Evolutionary conservation across 1,284 basidiomycete genomes (phyloP).

Genomic region (Xerocomus minutiporus): DNA sequence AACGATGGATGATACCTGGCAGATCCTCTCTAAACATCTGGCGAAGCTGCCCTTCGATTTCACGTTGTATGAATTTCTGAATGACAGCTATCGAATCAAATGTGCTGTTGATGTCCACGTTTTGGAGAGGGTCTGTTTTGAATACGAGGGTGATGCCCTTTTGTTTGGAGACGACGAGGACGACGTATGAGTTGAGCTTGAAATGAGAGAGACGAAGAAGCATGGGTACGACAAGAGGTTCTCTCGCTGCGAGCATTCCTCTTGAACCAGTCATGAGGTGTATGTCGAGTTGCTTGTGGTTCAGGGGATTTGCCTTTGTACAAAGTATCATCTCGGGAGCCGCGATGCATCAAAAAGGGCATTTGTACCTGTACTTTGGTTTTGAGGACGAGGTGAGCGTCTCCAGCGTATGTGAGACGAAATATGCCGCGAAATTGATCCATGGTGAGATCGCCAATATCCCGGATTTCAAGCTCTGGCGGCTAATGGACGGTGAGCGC

Average conservation of each 20-base stretch:
- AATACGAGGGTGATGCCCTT: conserved; percentile 99
- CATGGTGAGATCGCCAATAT: conserved; percentile 94
- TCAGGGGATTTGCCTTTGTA: conserved; percentile 86
- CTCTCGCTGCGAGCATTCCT: conserved; percentile 88
- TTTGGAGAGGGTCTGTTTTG: conserved; percentile 98
- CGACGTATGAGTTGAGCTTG: conserved; percentile 92
- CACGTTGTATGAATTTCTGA: conserved; percentile 92
- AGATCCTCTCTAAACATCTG: conserved; percentile 99
- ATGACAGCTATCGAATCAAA: conserved; percentile 99
- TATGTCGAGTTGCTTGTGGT: conserved; percentile 82
- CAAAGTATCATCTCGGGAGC: conserved; percentile 4
- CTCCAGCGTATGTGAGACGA: conserved; percentile 90
- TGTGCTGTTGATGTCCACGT: conserved; percentile 95
- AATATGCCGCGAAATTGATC: conserved; percentile 99
- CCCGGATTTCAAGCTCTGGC: conserved; percentile 94
- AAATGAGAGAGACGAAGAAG: conserved; percentile 94
- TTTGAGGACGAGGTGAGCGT: conserved; percentile 92
- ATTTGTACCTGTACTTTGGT: conserved; percentile 87
- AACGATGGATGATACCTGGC: conserved; percentile 93
- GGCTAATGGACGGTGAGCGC: conserved; percentile 50
- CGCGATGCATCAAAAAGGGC: not conserved
- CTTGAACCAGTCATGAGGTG: conserved; percentile 69
- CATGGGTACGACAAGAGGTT: conserved; percentile 96
- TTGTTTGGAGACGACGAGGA: conserved; percentile 93
- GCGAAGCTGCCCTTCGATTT: conserved; percentile 94